Evolutionary conservation across 768 basidiomycete species (phyloP).

Genomic region (Nevesoporus exiguus): DNA sequence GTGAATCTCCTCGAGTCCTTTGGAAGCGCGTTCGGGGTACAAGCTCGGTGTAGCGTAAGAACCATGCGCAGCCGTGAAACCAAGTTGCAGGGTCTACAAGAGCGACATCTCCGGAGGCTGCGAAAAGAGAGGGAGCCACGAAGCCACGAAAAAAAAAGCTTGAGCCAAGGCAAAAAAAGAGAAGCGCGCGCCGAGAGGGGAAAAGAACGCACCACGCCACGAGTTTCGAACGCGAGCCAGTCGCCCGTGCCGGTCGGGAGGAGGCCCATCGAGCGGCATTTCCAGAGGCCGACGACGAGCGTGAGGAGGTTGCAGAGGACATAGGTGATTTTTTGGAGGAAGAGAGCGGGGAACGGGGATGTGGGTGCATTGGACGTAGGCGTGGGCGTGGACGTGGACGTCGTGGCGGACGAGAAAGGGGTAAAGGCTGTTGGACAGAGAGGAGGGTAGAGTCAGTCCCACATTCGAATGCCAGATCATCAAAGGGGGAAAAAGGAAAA

Average conservation of each 20-base stretch:
- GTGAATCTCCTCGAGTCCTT: constrained; percentile 5
- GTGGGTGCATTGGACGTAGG: no score
- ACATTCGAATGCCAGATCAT: no score
- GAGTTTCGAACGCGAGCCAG: constrained; percentile 90
- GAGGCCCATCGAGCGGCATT: constrained; percentile 89
- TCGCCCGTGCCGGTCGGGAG: constrained; percentile 89
- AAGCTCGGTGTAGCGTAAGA: no score
- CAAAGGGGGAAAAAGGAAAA: no score
- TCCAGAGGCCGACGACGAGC: constrained; percentile 84
- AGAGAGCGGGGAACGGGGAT: constrained; percentile 46
- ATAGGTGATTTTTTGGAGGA: constrained; percentile 68
- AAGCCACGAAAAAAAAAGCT: not conserved
- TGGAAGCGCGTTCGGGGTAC: not conserved
- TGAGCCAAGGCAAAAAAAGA: not conserved
- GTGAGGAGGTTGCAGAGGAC: constrained; percentile 73
- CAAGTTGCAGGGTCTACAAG: constrained; percentile 14
- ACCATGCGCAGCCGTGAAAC: no score
- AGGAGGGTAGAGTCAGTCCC: no score
- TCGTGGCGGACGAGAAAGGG: constrained; percentile 52
- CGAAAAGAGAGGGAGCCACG: not conserved
- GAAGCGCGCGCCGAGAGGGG: not conserved
- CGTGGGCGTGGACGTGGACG: constrained; percentile 39
- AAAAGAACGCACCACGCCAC: constrained; percentile 50
- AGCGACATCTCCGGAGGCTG: constrained; percentile 48
- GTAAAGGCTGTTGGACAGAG: no score